Evolutionary conservation across 2,329 filamentous ascomycete species (phyloP).

Genomic region (Paecilomyces dactylethromorphus): DNA sequence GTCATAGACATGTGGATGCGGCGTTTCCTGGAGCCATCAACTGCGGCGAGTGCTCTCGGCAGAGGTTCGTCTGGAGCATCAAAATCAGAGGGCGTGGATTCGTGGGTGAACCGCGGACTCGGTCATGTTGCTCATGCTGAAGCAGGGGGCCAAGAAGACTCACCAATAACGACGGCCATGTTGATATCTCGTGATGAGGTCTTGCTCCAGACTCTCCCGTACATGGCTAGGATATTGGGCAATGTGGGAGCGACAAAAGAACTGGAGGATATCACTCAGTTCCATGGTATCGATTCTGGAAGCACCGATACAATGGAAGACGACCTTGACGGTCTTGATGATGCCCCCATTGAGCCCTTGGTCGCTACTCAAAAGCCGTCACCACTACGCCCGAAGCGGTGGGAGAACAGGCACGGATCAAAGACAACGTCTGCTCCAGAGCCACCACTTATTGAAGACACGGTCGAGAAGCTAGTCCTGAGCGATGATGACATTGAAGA

Average conservation of each 20-base stretch:
- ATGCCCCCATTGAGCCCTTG: slow-evolving; percentile 10
- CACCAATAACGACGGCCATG: slow-evolving; percentile 11
- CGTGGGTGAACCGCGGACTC: slow-evolving; percentile 23
- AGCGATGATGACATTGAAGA: slow-evolving; percentile 85
- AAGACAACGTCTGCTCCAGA: slow-evolving; percentile 14
- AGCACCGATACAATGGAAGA: slow-evolving; percentile 40
- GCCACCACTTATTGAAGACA: slow-evolving; percentile 33
- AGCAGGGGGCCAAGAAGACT: slow-evolving; percentile 2
- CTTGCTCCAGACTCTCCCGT: slow-evolving; percentile 78
- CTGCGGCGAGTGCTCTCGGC: slow-evolving; percentile 38
- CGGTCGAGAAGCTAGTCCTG: slow-evolving; percentile 62
- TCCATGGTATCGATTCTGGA: slow-evolving; percentile 51
- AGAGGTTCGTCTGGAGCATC: neutral
- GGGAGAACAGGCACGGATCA: slow-evolving; percentile 14
- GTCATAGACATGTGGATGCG: slow-evolving; percentile 46
- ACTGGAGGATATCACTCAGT: slow-evolving; percentile 62
- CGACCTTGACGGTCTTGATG: slow-evolving; percentile 27
- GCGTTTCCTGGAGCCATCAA: slow-evolving; percentile 26
- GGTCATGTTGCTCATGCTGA: slow-evolving; percentile 2
- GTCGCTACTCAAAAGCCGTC: slow-evolving; percentile 5
- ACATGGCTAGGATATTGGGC: slow-evolving; percentile 61
- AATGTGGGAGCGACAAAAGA: slow-evolving; percentile 42
- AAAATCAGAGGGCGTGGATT: slow-evolving; percentile 24
- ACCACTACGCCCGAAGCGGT: slow-evolving; percentile 3
- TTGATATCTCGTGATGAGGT: slow-evolving; percentile 32